A percentile compares a stretch with the other conserved stretches of the same genome.
phyloP scores from a whole-genome alignment of 2,329 filamentous ascomycete species.

The Triangularia verruculosa region DNA sequence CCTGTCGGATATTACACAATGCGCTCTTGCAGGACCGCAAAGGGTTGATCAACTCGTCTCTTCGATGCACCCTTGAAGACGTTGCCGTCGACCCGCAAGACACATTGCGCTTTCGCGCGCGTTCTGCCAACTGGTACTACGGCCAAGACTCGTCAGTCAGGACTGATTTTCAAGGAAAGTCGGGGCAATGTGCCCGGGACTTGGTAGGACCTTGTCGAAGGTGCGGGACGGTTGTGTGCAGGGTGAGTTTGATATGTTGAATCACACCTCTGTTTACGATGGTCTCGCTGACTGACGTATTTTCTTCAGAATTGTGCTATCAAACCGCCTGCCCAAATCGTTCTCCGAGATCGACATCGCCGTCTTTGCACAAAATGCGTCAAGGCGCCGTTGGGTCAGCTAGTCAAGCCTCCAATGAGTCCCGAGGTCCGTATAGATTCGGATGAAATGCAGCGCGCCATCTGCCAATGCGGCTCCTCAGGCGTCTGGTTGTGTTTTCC shows the following conservation, averaged over 20 bases:
- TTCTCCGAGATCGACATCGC: slow-evolving; percentile 72
- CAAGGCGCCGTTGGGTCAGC: slow-evolving; percentile 62
- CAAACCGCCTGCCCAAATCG: slow-evolving; percentile 68
- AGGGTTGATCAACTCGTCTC: slow-evolving; percentile 68
- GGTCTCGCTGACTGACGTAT: background rate
- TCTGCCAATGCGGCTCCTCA: slow-evolving; percentile 52
- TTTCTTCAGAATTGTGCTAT: slow-evolving; percentile 77
- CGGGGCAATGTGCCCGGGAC: slow-evolving; percentile 78
- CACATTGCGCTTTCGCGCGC: slow-evolving; percentile 55
- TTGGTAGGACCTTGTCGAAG: slow-evolving; percentile 80
- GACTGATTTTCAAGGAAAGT: slow-evolving; percentile 58
- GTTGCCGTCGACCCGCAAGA: slow-evolving; percentile 53
- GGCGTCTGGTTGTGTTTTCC: slow-evolving; percentile 82
- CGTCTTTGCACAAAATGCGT: slow-evolving; percentile 75
- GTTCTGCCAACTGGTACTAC: slow-evolving; percentile 58
- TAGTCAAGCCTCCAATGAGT: slow-evolving; percentile 45
- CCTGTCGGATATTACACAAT: slow-evolving; percentile 74
- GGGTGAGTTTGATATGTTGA: slow-evolving; percentile 49
- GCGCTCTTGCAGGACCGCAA: slow-evolving; percentile 76
- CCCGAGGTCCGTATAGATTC: slow-evolving; percentile 48
- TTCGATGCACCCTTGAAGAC: slow-evolving; percentile 75
- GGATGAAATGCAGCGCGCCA: slow-evolving; percentile 53
- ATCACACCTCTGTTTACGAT: background rate
- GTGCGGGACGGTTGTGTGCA: slow-evolving; percentile 74
- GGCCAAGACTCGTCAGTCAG: slow-evolving; percentile 48